Evolutionary conservation across 306 rosid species (phyloP).

Genomic region (Trichosanthes cucumerina): DNA sequence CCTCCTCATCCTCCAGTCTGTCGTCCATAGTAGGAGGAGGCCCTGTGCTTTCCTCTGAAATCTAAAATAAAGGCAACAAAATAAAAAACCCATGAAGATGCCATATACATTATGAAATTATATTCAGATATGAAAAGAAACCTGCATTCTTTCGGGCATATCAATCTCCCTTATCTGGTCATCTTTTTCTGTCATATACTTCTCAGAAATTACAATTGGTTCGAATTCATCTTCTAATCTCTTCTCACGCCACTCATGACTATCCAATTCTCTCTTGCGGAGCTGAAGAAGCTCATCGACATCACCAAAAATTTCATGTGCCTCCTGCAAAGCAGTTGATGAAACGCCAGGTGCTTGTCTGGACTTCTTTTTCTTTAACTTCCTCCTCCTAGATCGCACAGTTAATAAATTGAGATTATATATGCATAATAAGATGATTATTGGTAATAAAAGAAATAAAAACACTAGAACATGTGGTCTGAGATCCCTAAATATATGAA

Average conservation of each 20-base stretch:
- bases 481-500: not conserved
- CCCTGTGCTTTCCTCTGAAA: conserved; percentile 80
- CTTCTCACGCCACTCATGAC: conserved; percentile 51
- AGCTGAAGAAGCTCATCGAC: conserved; percentile 56
- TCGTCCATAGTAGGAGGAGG: conserved; percentile 47
- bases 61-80: conserved; percentile 25
- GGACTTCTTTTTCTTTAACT: conserved; percentile 43
- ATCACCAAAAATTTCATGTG: conserved; percentile 92
- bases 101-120: not conserved
- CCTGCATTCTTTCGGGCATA: conserved; percentile 98
- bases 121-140: conserved; percentile 8
- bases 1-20: conserved; percentile 75
- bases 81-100: not conserved
- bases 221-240: conserved; percentile 95
- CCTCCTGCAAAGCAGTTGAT: conserved; percentile 85
- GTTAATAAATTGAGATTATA: not conserved
- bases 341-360: conserved; percentile 81
- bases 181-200: conserved; percentile 88
- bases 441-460: not conserved
- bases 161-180: conserved; percentile 71
- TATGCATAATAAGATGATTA: not conserved
- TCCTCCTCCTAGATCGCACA: conserved; percentile 37
- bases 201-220: conserved; percentile 72
- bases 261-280: conserved; percentile 49
- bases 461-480: not conserved